A percentile compares a stretch with the other conserved stretches of the same genome.
Conservation (phyloP, 495 filamentous ascomycete genomes). For the Penicillium pancosmium region DNA sequence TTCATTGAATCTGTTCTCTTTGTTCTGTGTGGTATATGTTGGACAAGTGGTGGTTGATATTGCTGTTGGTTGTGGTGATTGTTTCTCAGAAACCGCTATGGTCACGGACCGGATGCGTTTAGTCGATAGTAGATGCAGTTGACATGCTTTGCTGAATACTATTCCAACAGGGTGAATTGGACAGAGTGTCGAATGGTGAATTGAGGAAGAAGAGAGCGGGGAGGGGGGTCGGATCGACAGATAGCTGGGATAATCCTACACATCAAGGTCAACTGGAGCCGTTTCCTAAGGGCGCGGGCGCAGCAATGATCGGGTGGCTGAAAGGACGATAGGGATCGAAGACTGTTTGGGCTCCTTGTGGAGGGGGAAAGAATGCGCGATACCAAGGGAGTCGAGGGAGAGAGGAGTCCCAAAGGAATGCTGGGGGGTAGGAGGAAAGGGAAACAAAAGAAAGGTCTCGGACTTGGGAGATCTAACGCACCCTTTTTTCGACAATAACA, state of each 20-base stretch:
- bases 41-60: not conserved
- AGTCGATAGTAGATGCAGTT: constrained; percentile 31
- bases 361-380: constrained; percentile 29
- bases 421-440: constrained; percentile 25
- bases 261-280: constrained; percentile 33
- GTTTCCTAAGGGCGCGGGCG: constrained; percentile 5
- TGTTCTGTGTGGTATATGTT: too few relatives aligned
- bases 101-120: constrained; percentile 41
- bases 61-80: not conserved
- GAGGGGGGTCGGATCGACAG: constrained; percentile 24
- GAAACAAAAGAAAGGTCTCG: constrained; percentile 5
- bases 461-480: constrained; percentile 22
- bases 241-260: constrained; percentile 33
- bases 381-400: constrained; percentile 27
- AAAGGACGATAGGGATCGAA: constrained; percentile 19
- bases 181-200: constrained; percentile 14
- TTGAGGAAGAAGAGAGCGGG: constrained; percentile 18
- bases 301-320: constrained; percentile 10
- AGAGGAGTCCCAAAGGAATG: constrained; percentile 32
- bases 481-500: constrained; percentile 16
- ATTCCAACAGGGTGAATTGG: constrained; percentile 12
- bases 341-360: constrained; percentile 3
- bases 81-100: constrained; percentile 23
- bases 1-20: constrained; percentile 36
- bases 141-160: constrained; percentile 33